A percentile compares a stretch with the other conserved stretches of the same genome.
Conservation (phyloP, 108 stramenopile genomes). For the Craspedostauros australis region DNA sequence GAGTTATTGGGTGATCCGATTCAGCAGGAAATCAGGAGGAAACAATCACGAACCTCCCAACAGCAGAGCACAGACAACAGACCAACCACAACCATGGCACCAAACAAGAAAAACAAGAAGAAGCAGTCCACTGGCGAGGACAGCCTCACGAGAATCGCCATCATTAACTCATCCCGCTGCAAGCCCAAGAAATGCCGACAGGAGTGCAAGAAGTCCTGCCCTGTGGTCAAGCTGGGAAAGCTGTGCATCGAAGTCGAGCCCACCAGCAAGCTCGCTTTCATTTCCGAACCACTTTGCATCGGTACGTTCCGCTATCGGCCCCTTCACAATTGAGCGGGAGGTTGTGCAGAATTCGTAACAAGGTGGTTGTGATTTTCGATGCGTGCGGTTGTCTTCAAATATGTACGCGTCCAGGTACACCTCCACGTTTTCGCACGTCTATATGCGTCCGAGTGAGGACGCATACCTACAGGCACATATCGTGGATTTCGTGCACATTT, state of each 20-base stretch:
- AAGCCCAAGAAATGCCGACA: slow-evolving; percentile 96
- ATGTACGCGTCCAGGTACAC: background rate
- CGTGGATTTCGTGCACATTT: no score
- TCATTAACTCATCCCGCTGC: slow-evolving; percentile 89
- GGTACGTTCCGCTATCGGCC: no score
- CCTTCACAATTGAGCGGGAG: no score
- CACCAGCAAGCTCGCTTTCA: slow-evolving; percentile 86
- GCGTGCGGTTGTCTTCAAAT: background rate
- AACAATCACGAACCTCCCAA: no score
- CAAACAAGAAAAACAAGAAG: slow-evolving; percentile 49
- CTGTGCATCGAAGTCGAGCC: slow-evolving; percentile 93
- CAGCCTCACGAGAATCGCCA: slow-evolving; percentile 90
- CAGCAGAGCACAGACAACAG: background rate
- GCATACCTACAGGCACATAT: no score
- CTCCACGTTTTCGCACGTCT: no score
- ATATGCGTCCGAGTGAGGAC: no score
- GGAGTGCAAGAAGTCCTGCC: slow-evolving; percentile 95
- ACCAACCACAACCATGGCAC: slow-evolving; percentile 48
- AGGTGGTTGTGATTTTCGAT: no score
- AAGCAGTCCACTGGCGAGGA: slow-evolving; percentile 20
- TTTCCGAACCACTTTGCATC: slow-evolving; percentile 88
- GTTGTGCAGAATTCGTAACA: no score
- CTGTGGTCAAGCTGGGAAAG: slow-evolving; percentile 94
- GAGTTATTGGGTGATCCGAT: no score
- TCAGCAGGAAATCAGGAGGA: no score